Conservation (phyloP, 169 alveolate species). For the Plasmodium gallinaceum region DNA sequence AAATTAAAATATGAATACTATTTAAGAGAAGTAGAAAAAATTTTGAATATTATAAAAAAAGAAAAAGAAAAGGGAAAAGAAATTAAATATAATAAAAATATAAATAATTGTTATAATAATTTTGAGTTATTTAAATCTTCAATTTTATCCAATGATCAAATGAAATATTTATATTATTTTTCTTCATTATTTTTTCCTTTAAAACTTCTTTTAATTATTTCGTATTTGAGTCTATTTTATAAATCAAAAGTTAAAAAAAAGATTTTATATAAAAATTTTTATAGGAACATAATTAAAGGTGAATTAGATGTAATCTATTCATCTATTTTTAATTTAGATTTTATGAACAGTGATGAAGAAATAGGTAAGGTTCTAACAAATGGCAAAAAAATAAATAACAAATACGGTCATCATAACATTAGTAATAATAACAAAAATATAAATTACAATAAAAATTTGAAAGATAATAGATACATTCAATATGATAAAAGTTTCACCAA, state of each 20-base stretch:
- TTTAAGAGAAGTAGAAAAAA: slow-evolving; percentile 34
- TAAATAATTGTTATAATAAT: slow-evolving; percentile 12
- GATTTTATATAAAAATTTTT: slow-evolving; percentile 11
- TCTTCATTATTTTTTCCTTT: slow-evolving; percentile 59
- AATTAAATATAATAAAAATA: background rate
- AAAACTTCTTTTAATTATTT: slow-evolving; percentile 35
- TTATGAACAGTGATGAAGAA: slow-evolving; percentile 17
- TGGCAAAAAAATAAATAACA: background rate
- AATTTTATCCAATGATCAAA: slow-evolving; percentile 29
- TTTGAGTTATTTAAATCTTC: slow-evolving; percentile 32
- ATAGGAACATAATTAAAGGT: slow-evolving; percentile 43
- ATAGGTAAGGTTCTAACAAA: background rate
- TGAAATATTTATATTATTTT: slow-evolving; percentile 49
- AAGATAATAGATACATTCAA: no score
- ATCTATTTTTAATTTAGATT: slow-evolving; percentile 9
- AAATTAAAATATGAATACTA: slow-evolving; percentile 48
- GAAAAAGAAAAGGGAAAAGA: background rate
- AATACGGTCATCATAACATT: background rate
- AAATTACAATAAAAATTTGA: background rate
- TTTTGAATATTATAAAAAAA: slow-evolving; percentile 14
- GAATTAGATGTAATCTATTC: slow-evolving; percentile 56
- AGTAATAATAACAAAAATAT: background rate
- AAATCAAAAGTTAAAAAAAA: slow-evolving; percentile 10
- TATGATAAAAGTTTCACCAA: no score
- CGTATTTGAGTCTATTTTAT: slow-evolving; percentile 38